Base-by-base conservation (phyloP, 306 rosid genomes). In the Lathyrus oleraceus region DNA sequence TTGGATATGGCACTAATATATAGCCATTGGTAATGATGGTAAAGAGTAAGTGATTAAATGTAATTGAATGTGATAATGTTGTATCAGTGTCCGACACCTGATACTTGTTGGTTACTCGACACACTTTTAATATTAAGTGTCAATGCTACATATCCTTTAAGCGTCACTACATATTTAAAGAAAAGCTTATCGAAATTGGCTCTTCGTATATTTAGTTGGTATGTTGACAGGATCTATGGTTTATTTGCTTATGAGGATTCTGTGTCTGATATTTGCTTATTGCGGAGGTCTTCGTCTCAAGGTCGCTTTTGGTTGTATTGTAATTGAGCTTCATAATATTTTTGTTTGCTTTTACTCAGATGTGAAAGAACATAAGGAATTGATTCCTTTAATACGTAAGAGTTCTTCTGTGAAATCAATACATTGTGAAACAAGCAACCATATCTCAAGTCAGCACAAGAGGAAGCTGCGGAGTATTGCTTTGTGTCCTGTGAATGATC, bases 361-460 rank as follows among this genome's bases (percentile, higher is more conserved):
- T 40, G 81, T 86, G 81, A 89, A 87, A 82, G 97, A 89, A 79
- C 95, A 91, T 76, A 80, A 69, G 75, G 96, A 94, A 63, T 86
- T 94, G 86, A 81, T 91, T 77, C 87, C 89, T 4, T 66, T 78
- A 77, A 65, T 91, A 56, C 79, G 91, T 4, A 81, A 73, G 49
- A 86, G 91, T 74, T 35, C 82, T 69, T 75, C 80, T 44, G 83
- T 86, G 30, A 69, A 77, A 72, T 56, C 64, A 65, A 66, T 87
- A 70, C 79, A 68, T 35, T 83, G 87, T 73, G 72, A 84, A 73
- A 45, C 90, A 59, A 86, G 84, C 91, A 84, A 36, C 69, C 89
- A 87, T 67, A 83, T 91, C 79, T 78, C 96, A 58, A 86, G 97
- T 85, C 92, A 91, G 75, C 99, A 95, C 78, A 95, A 89, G 87